phyloP scores from a whole-genome alignment of 2,329 filamentous ascomycete genomes.

The Raffaelea albimanens region DNA sequence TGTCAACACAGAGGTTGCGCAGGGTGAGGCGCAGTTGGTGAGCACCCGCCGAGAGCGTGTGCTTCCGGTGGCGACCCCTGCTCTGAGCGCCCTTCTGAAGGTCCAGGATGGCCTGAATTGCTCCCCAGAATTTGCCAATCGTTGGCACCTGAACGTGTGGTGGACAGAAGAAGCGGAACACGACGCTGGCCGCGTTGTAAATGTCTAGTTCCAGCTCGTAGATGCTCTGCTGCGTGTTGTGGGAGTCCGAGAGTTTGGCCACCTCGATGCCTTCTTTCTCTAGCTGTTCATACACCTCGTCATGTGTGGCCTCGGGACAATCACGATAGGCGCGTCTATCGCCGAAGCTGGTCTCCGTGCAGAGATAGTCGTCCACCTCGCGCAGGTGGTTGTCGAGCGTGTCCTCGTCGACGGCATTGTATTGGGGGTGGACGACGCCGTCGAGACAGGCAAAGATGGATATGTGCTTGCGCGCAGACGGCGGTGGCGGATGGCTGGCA shows the following conservation, averaged over 20 bases:
- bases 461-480: no score
- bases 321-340: constrained; percentile 13
- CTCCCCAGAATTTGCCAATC: constrained; percentile 33
- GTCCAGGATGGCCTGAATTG: constrained; percentile 12
- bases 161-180: constrained; percentile 35
- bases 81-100: neutral
- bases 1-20: constrained; percentile 3
- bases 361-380: constrained; percentile 12
- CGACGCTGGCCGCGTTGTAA: constrained; percentile 28
- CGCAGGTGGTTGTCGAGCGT: constrained; percentile 4
- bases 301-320: constrained; percentile 8
- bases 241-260: constrained; percentile 12
- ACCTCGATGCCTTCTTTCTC: constrained; percentile 10
- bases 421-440: neutral
- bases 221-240: constrained; percentile 14
- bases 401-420: neutral
- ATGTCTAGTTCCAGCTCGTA: constrained; percentile 27
- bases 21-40: neutral
- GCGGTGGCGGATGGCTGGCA: no score
- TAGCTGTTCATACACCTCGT: constrained; percentile 16
- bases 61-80: neutral
- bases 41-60: no score
- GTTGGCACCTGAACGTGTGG: constrained; percentile 25
- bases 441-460: constrained; percentile 1
- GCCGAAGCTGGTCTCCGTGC: constrained; percentile 4